Base-by-base conservation (phyloP, 2,329 filamentous ascomycete genomes). In the Aspergillus cejpii region DNA sequence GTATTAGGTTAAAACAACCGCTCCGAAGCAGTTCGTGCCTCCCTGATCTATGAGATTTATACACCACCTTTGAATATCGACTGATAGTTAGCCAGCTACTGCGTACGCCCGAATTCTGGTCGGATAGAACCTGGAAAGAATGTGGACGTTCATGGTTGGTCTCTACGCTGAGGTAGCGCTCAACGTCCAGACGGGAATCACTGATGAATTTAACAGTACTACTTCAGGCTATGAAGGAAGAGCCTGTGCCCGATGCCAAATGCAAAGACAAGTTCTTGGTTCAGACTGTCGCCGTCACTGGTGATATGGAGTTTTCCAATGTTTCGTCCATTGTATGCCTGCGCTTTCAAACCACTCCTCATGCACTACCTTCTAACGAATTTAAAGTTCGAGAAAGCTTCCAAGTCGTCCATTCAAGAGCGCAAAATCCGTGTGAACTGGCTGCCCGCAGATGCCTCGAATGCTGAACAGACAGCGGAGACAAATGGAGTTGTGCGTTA, bases 201-300 rank as follows among this genome's bases (percentile, higher is more conserved):
- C 51, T 62, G 45, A 67, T 64, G 44, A 55, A 17, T 43, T 27
- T 41, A 48, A 41, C 56, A 94, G 92, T 98, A 47, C 83, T 97
- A 28, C 81, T 98, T 33, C 92, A 98, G 73, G 89, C 91, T 19
- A 96, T 98, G 92, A 96, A 95, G 76, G 81, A 88, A 63, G 90
- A 97, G 61, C 91, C 91, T 44, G 80, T 90, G 15, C 68, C 76
- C 46, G 90, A 95, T 65, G 83, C 85, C 51, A 90, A 88, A 68
- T 98, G 92, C 74, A 85, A 87, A 68, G 91, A 97, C 78, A 97
- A 97, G 74, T 97, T 97, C 69, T 80, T 97, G 43, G 91, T 97
- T 27, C 91, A 97, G 71, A 94, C 90, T 20, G 87, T 94, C 39
- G 76, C 82, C 41, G 86, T 96, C 54, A 84, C 84, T 17, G 76